A percentile compares a stretch with the other conserved stretches of the same genome.
These are phyloP conservation scores for Penicillium brevicompactum DNA, from an alignment of 2,329 filamentous ascomycete species.

Conservation along the genomic window DNA sequence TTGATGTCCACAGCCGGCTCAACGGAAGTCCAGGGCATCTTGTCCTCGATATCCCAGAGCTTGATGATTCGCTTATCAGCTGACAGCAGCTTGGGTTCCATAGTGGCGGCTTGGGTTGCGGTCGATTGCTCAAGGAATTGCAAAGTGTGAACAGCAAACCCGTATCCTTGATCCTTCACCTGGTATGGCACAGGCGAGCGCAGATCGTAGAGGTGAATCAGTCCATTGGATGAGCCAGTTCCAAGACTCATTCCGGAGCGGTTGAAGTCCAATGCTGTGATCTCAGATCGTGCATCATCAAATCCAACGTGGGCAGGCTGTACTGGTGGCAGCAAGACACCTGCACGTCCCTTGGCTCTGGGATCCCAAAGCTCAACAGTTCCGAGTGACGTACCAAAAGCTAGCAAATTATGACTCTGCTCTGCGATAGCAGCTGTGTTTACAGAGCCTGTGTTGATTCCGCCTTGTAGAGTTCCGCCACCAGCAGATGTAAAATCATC, in stretches of 20 bases:
- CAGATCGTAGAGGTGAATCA: constrained; percentile 89
- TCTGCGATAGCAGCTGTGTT: constrained; percentile 88
- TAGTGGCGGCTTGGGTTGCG: constrained; percentile 68
- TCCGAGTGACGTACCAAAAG: constrained; percentile 92
- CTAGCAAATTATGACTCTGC: constrained; percentile 82
- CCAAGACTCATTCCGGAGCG: constrained; percentile 81
- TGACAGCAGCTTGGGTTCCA: constrained; percentile 77
- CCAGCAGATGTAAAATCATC: constrained; percentile 70
- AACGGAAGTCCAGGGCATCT: constrained; percentile 90
- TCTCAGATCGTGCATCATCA: constrained; percentile 56
- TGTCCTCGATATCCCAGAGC: constrained; percentile 83
- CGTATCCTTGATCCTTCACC: constrained; percentile 94
- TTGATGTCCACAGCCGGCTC: constrained; percentile 95
- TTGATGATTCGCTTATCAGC: constrained; percentile 97
- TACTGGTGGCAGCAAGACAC: constrained; percentile 65
- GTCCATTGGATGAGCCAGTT: constrained; percentile 82
- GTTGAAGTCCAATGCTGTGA: constrained; percentile 87
- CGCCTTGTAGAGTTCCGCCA: constrained; percentile 79
- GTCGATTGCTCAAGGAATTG: constrained; percentile 67
- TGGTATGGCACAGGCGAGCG: constrained; percentile 83
- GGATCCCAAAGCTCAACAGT: constrained; percentile 98
- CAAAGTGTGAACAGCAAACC: constrained; percentile 86
- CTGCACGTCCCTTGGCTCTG: constrained; percentile 77
- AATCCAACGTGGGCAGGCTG: constrained; percentile 47
- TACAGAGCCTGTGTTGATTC: constrained; percentile 80